Evolutionary conservation across 345 rosid species (phyloP).

Genomic region (Hibiscus tridactylites): DNA sequence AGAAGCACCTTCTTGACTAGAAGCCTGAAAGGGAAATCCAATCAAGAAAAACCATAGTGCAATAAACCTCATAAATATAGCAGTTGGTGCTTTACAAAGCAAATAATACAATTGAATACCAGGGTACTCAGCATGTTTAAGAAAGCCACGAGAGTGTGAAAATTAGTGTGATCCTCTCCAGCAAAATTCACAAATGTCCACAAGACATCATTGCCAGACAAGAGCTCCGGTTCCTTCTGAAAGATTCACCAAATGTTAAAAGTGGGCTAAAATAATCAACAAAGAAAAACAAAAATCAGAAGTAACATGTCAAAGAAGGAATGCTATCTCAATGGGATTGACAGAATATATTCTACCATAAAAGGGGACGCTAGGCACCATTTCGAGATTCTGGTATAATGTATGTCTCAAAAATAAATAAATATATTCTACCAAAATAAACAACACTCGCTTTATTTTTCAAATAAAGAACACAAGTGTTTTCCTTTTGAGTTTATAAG

Average conservation of each 20-base stretch:
- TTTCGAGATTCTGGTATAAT: not conserved
- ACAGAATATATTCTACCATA: not conserved
- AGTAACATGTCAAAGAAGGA: not conserved
- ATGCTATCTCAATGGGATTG: no score
- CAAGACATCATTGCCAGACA: conserved; percentile 86
- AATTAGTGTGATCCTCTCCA: conserved; percentile 95
- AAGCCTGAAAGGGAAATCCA: conserved; percentile 52
- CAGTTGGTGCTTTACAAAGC: not conserved
- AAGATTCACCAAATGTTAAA: conserved; percentile 15
- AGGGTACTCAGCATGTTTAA: conserved; percentile 85
- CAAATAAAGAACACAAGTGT: not conserved
- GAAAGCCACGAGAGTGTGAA: conserved; percentile 92
- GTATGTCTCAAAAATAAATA: not conserved
- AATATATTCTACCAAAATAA: not conserved
- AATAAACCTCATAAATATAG: not conserved
- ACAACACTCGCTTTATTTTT: not conserved
- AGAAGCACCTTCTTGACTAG: conserved; percentile 84
- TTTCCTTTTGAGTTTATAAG: not conserved
- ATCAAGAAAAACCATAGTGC: not conserved
- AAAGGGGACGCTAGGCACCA: not conserved
- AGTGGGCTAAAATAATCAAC: not conserved
- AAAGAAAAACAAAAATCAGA: not conserved
- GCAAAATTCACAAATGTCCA: conserved; percentile 98
- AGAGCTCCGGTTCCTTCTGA: conserved; percentile 87
- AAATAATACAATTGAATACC: conserved; percentile 43